These are phyloP conservation scores for Fraxinus platypoda DNA, from an alignment of 305 asterid species.

Conservation along the genomic window DNA sequence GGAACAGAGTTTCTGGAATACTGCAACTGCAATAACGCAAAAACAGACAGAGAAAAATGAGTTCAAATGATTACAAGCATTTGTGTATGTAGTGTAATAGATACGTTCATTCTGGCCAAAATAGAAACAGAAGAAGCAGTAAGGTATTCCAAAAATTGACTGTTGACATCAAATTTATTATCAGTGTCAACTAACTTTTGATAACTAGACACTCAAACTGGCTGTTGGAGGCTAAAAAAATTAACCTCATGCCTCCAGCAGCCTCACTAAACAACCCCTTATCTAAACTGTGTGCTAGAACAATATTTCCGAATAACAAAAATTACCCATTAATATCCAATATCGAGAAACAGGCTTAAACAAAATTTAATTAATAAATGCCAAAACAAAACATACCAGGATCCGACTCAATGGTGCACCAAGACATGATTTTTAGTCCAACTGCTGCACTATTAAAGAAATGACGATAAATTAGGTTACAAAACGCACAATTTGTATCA, in stretches of 20 bases:
- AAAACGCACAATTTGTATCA: constrained; percentile 1
- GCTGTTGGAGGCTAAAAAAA: neutral
- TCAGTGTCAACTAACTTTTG: neutral
- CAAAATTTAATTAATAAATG: constrained; percentile 1
- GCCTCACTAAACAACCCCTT: neutral
- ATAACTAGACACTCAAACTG: neutral
- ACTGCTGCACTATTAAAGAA: constrained; percentile 22
- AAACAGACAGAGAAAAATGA: neutral
- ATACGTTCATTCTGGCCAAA: neutral
- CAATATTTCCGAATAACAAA: neutral
- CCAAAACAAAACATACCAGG: constrained; percentile 60
- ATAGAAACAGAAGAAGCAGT: neutral
- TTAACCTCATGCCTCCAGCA: neutral
- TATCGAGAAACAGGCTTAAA: neutral
- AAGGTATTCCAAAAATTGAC: neutral
- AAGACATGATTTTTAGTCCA: constrained; percentile 62
- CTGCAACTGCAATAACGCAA: neutral
- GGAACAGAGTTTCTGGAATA: neutral
- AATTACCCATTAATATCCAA: neutral
- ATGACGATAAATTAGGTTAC: constrained; percentile 23
- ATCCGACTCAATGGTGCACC: constrained; percentile 99
- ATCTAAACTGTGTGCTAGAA: neutral
- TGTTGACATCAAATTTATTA: neutral
- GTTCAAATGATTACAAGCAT: neutral
- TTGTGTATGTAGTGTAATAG: neutral